Evolutionary conservation across 2,329 filamentous ascomycete genomes (phyloP), one percentile per base, ranked within the genome.

Genomic region (Lachnellula subtilissima): DNA sequence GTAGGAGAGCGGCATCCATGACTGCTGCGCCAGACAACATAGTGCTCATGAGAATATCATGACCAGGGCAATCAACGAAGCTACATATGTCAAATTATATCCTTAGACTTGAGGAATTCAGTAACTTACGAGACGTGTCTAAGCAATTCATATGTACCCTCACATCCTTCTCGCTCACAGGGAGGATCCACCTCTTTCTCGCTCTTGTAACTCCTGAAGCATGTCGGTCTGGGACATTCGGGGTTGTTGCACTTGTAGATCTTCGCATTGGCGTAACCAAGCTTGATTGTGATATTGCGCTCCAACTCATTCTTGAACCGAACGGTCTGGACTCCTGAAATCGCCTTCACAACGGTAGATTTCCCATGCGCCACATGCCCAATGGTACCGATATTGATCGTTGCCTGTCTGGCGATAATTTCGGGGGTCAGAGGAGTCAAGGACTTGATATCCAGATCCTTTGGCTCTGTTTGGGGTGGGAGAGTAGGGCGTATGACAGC

Each of bases 1-100:
- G 82, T 54, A 99, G 85, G 58, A 99, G 84, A 17, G 94, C 94
- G 63, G 94, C 94, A 76, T 99, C 94, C 94, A 99, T 99, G 83
- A 99, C 94, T 63, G 94, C 94, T 68, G 94, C 94, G 71, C 94
- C 94, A 71, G 94, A 99, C 81, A 99, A 87, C 94, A 99, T 99
- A 69, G 94, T 99, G 77, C 93, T 97, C 94, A 99, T 99, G 74
- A 99, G 92, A 91, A 99, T 99, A 78, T 99, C 94, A 89, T 99
- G 94, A 75, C 94, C 94, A 55, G 94, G 94, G 81, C 94, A 97
- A 76, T 97, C 94, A 66, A 97, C 94, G 73, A 97, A 99, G 15
- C 90, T 93, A 64, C 52, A 66, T 5, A 59, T 25, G 57, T 73
- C 55, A 72, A 68, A 61, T 56, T n/a, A 48, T 48, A 12, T 43